phyloP scores from a whole-genome alignment of 768 basidiomycete species.

The Suillus variegatus region DNA sequence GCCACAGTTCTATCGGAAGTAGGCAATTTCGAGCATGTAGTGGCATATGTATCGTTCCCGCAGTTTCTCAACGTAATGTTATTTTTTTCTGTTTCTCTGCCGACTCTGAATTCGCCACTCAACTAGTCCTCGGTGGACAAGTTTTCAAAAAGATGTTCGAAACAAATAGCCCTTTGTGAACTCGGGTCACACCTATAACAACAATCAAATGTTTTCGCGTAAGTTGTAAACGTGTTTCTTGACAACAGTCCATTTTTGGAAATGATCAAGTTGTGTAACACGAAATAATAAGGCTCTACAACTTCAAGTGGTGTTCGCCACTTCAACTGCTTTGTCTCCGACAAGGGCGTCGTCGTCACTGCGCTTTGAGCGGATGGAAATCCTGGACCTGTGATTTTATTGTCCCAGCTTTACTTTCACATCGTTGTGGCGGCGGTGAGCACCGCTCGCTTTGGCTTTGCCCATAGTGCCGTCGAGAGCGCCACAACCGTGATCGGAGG shows the following conservation, averaged over 20 bases:
- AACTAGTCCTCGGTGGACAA: constrained; percentile 13
- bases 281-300: constrained; percentile 1
- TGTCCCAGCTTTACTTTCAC: constrained; percentile 9
- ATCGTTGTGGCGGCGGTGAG: constrained; percentile 18
- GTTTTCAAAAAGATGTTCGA: neutral
- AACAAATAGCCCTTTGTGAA: constrained; percentile 12
- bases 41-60: constrained; percentile 22
- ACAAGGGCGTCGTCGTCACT: constrained; percentile 10
- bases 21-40: constrained; percentile 26
- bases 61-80: constrained; percentile 32
- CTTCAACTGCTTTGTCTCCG: constrained; percentile 24
- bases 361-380: constrained; percentile 2
- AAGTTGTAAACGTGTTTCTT: constrained; percentile 12
- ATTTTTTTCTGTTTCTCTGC: constrained; percentile 10
- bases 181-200: constrained; percentile 1
- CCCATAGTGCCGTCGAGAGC: constrained; percentile 17
- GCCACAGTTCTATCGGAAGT: constrained; percentile 80
- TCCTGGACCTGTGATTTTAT: constrained; percentile 11
- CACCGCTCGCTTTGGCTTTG: constrained; percentile 29
- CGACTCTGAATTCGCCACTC: constrained; percentile 16
- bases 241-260: constrained; percentile 18
- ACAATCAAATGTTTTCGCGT: constrained; percentile 8
- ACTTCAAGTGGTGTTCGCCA: neutral
- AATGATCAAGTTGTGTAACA: constrained; percentile 1
- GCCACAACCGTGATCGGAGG: constrained; percentile 10